Base-by-base conservation (phyloP, 805 yeast species). In the Sugiyamaella smithiae region DNA sequence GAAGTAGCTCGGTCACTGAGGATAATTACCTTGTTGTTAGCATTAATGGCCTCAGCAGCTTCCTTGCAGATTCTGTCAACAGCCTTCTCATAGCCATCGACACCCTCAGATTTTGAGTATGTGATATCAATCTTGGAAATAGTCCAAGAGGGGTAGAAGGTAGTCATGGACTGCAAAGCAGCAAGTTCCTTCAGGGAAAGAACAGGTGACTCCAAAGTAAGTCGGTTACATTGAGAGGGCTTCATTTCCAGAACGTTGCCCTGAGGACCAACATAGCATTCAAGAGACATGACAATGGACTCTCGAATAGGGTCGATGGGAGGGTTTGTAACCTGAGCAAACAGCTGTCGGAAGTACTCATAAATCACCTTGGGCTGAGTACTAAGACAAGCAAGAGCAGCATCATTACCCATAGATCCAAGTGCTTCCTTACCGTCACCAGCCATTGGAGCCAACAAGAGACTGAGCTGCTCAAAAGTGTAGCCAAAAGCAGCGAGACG, bases 241-340 rank as follows among this genome's bases (percentile, higher is more conserved):
- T 84, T 82, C 90, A 89, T 88, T 68, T 93, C 98, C 63, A 91
- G 77, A 56, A 91, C 71, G 67, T 91, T 91, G 50, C 96, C 98
- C 69, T 93, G 98, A n/a, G 98, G 98, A 48, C 99, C 99, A 62
- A 91, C 83, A 68, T 86, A 88, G 71, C 99, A 91, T 68, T 91
- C 97, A 58, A 93, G 77, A 9, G 97, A 88, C 99, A 91, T 91
- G 63, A 93, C 98, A 59, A 91, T 87, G 51, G 84, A 84, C 72
- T 91, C 99, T 68, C 98, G 84, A 60, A 91, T 93, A 45, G 99
- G 98, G 67, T 91, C 99, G 65, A 91, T 93, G 44, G 99, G 98
- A 50, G 99, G 99, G 71, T 91, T 91, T 26, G 99, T 91, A 49
- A 91, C 99, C 71, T 91, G 99, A 17, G 99, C 99, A 72, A 91